A percentile compares a stretch with the other conserved stretches of the same genome.
Evolutionary conservation across 768 basidiomycete genomes (phyloP).

Genomic region (Collybia sp.): DNA sequence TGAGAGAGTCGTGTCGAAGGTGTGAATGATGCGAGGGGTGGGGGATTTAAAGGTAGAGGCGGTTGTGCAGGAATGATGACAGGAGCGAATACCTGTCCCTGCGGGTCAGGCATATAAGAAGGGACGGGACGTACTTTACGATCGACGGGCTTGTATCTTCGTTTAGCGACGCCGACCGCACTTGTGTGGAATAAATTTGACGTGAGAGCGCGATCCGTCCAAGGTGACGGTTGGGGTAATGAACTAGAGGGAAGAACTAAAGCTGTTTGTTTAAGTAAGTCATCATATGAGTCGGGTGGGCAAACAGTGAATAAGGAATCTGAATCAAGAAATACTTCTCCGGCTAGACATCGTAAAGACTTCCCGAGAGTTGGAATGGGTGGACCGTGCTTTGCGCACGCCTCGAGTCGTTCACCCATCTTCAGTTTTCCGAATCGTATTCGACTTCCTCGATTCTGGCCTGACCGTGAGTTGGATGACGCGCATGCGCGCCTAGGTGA

Average conservation of each 20-base stretch:
- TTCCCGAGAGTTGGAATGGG: conserved; percentile 10
- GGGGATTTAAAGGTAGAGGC: conserved; percentile 4
- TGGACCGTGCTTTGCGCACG: not conserved
- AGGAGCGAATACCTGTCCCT: conserved; percentile 11
- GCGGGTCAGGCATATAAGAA: conserved; percentile 16
- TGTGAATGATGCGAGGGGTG: conserved; percentile 2
- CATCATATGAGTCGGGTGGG: conserved; percentile 10
- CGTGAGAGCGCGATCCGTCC: conserved; percentile 7
- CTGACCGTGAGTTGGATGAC: not conserved
- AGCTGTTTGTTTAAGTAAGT: conserved; percentile 1
- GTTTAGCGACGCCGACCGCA: not conserved
- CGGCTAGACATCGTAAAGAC: conserved; percentile 5
- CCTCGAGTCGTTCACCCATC: conserved; percentile 3
- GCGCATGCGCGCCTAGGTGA: not conserved
- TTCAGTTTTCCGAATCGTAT: conserved; percentile 9
- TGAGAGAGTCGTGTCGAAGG: conserved; percentile 6
- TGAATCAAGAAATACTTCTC: conserved; percentile 2
- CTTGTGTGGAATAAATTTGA: not conserved
- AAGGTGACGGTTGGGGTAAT: conserved; percentile 2
- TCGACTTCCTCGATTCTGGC: not conserved
- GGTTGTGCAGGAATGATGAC: conserved; percentile 7
- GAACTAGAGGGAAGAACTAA: not conserved
- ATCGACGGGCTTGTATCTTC: conserved; percentile 18
- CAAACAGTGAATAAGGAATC: conserved; percentile 3
- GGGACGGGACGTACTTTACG: conserved; percentile 19